Evolutionary conservation across 352 stramenopile species (phyloP).

Genomic region (Phytophthora fragariaefolia): DNA sequence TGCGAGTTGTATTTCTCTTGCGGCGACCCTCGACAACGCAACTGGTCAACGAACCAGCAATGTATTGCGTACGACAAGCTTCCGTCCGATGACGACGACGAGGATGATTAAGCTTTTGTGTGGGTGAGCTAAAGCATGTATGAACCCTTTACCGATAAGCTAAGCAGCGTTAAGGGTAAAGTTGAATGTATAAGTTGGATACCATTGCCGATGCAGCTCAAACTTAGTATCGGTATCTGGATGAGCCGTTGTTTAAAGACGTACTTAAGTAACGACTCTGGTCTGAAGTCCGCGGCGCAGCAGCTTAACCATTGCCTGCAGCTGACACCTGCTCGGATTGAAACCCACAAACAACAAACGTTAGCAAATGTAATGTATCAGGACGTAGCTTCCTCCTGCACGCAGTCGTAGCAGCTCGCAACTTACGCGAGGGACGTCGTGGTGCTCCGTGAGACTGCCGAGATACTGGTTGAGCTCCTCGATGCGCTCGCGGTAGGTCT

Average conservation of each 20-base stretch:
- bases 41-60: conserved; percentile 67
- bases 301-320: conserved; percentile 89
- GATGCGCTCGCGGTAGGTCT: conserved; percentile 93
- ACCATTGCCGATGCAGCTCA: conserved; percentile 22
- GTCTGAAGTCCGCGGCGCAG: background rate
- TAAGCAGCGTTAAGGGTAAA: conserved; percentile 19
- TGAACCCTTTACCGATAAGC: conserved; percentile 2
- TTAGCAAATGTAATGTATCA: too few species aligned
- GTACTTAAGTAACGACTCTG: too few species aligned
- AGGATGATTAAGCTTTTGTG: conserved; percentile 30
- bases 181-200: conserved; percentile 32
- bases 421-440: conserved; percentile 97
- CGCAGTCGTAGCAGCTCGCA: background rate
- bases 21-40: conserved; percentile 61
- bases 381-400: background rate
- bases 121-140: conserved; percentile 8
- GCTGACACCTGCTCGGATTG: conserved; percentile 65
- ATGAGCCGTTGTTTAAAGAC: background rate
- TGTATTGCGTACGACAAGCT: conserved; percentile 62
- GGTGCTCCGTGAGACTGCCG: conserved; percentile 95
- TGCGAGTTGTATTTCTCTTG: conserved; percentile 83
- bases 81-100: conserved; percentile 31
- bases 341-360: background rate
- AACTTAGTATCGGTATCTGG: background rate
- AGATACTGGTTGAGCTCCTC: conserved; percentile 98